These are phyloP conservation scores for Epichloe baconii DNA, from an alignment of 2,329 filamentous ascomycete species.

Conservation along the genomic window DNA sequence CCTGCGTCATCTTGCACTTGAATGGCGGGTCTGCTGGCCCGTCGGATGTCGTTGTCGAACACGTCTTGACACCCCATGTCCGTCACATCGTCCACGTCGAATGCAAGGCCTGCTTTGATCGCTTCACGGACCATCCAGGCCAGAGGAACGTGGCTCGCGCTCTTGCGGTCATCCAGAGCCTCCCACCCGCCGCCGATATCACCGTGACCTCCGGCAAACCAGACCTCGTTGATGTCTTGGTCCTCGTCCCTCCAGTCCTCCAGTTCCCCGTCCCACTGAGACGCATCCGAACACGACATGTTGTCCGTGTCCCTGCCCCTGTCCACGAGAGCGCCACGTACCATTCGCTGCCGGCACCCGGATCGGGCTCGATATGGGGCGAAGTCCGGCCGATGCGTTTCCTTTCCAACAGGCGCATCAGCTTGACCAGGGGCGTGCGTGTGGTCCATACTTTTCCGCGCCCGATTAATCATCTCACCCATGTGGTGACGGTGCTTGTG, in stretches of 20 bases:
- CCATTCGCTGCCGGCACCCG: slow-evolving; percentile 19
- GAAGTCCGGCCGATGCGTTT: slow-evolving; percentile 11
- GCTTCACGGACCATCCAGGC: slow-evolving; percentile 56
- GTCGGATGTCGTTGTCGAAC: slow-evolving; percentile 5
- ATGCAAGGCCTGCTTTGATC: slow-evolving; percentile 50
- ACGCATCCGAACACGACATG: slow-evolving; percentile 19
- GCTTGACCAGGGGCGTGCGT: background rate
- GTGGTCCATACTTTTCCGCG: slow-evolving; percentile 10
- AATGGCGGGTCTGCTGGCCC: slow-evolving; percentile 12
- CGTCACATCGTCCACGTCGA: slow-evolving; percentile 55
- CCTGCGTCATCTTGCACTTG: slow-evolving; percentile 10
- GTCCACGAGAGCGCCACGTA: slow-evolving; percentile 8
- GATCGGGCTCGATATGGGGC: slow-evolving; percentile 30
- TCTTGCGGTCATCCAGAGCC: slow-evolving; percentile 39
- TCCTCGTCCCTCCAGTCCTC: slow-evolving; percentile 34
- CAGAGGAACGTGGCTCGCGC: slow-evolving; percentile 54
- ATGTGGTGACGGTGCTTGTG: slow-evolving; percentile 14
- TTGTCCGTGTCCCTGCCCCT: slow-evolving; percentile 8
- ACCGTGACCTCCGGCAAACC: slow-evolving; percentile 68
- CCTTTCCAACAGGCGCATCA: background rate
- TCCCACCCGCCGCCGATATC: slow-evolving; percentile 72
- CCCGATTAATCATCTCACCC: slow-evolving; percentile 8
- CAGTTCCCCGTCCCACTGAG: slow-evolving; percentile 13
- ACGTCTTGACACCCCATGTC: slow-evolving; percentile 44
- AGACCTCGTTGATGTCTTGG: slow-evolving; percentile 69